These are phyloP conservation scores for Arabis alpina DNA, from an alignment of 345 rosid species.

Conservation along the genomic window DNA sequence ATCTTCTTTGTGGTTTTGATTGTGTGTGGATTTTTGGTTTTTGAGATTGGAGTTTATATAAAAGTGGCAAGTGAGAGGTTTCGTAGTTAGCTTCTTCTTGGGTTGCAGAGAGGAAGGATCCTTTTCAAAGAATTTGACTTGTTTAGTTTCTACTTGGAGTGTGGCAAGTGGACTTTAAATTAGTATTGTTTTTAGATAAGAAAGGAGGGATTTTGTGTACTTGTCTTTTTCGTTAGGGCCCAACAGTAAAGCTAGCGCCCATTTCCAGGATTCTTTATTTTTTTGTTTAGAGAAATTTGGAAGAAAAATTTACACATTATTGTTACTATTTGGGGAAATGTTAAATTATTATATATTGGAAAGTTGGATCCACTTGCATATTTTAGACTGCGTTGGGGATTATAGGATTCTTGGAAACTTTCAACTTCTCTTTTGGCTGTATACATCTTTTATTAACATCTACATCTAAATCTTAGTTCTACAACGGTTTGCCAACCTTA, in stretches of 20 bases:
- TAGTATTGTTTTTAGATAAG: slow-evolving; percentile 17
- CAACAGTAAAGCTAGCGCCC: background rate
- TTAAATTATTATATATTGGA: too few species aligned
- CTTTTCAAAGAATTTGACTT: background rate
- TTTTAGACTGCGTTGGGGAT: too few species aligned
- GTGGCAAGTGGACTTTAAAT: slow-evolving; percentile 26
- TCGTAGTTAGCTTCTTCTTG: slow-evolving; percentile 29
- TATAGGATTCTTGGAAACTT: too few species aligned
- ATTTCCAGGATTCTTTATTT: background rate
- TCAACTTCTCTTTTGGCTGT: too few species aligned
- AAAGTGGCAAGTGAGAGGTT: slow-evolving; percentile 24
- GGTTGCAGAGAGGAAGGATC: slow-evolving; percentile 38
- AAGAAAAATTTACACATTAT: too few species aligned
- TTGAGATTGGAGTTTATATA: slow-evolving; percentile 27
- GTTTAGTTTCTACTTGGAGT: slow-evolving; percentile 3
- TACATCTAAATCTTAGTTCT: too few species aligned
- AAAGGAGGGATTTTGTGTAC: background rate
- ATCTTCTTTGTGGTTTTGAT: slow-evolving; percentile 14
- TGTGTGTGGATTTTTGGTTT: slow-evolving; percentile 1
- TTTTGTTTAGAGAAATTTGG: background rate
- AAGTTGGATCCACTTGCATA: too few species aligned
- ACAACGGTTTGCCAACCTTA: too few species aligned
- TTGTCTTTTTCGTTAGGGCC: background rate
- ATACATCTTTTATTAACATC: too few species aligned
- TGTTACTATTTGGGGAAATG: too few species aligned